A percentile compares a stretch with the other conserved stretches of the same genome.
Evolutionary conservation across 257 asterid genomes (phyloP).

Genomic region (Solanum microdontum): DNA sequence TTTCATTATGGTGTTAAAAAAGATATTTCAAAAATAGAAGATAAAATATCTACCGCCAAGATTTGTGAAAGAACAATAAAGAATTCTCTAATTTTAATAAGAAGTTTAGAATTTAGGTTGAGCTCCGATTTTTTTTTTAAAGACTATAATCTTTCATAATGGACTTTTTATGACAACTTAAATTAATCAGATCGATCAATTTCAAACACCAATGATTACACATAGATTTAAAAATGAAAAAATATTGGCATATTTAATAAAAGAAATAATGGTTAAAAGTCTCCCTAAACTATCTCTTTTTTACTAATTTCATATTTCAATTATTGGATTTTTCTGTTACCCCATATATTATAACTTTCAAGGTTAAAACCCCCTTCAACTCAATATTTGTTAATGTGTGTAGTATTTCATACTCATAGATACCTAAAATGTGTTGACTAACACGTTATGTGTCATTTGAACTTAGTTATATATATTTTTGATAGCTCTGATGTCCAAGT

Average conservation of each 20-base stretch:
- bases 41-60: not conserved
- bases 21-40: not conserved
- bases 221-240: not conserved
- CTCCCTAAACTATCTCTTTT: not conserved
- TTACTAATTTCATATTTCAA: not conserved
- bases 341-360: not conserved
- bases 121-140: rapidly evolving
- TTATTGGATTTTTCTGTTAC: not conserved
- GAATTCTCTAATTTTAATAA: rapidly evolving
- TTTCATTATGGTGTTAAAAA: not conserved
- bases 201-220: not conserved
- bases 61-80: not conserved
- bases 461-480: not conserved
- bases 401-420: not conserved
- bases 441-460: not conserved
- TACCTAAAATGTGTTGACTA: not conserved
- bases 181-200: not conserved
- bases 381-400: not conserved
- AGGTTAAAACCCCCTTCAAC: not conserved
- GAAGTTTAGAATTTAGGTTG: not conserved
- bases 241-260: not conserved
- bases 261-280: not conserved
- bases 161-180: not conserved
- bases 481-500: too few species aligned
- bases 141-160: not conserved